phyloP scores from a whole-genome alignment of 2,329 filamentous ascomycete genomes.

The Cladosporium sp. region DNA sequence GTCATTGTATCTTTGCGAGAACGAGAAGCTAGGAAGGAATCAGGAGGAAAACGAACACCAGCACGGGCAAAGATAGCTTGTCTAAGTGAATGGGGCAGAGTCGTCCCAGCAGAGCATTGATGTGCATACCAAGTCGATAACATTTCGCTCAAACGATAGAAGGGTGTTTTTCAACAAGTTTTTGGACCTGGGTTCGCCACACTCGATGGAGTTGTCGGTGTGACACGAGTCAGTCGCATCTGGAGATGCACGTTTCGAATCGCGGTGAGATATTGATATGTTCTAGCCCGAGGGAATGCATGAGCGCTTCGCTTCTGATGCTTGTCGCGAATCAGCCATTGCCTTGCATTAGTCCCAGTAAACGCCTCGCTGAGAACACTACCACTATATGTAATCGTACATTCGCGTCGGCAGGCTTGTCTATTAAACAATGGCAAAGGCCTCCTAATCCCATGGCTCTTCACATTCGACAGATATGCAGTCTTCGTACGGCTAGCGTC shows the following conservation, averaged over 20 bases:
- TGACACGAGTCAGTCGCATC: not conserved
- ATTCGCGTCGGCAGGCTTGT: not conserved
- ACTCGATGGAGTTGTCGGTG: not conserved
- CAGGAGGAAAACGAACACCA: not conserved
- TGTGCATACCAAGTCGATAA: constrained; percentile 6
- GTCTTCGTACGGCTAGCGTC: constrained; percentile 15
- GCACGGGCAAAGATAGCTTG: not conserved
- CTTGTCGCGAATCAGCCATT: not conserved
- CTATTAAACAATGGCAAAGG: not conserved
- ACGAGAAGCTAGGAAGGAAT: not conserved
- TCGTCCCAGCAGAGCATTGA: not conserved
- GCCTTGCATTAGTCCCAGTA: too few relatives aligned
- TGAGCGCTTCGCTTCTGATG: not conserved
- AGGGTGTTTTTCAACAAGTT: too few relatives aligned
- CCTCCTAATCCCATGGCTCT: too few relatives aligned
- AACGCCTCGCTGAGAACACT: not conserved
- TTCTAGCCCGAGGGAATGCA: not conserved
- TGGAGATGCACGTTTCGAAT: not conserved
- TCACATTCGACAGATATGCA: too few relatives aligned
- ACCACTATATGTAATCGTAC: not conserved
- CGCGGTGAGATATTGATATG: not conserved
- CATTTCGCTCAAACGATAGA: not conserved
- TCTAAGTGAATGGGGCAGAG: too few relatives aligned
- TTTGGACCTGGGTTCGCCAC: too few relatives aligned
- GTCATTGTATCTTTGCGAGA: not conserved